Percentiles rank a stretch among this genome's conserved stretches.
phyloP scores from a whole-genome alignment of 768 basidiomycete species.

The Naganishia kalamii region DNA sequence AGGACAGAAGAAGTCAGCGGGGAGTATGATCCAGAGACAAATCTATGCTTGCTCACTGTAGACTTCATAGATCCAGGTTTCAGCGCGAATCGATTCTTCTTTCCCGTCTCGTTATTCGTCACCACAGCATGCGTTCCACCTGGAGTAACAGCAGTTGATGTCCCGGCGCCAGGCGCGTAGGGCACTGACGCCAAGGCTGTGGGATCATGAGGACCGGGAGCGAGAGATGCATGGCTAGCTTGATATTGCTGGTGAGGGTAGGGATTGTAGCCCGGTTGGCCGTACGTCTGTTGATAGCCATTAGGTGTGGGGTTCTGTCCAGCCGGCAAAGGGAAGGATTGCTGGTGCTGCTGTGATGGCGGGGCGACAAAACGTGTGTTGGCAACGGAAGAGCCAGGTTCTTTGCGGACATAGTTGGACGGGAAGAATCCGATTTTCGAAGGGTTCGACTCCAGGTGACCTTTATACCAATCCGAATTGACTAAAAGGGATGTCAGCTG shows the following conservation, averaged over 20 bases:
- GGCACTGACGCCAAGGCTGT: conserved; percentile 3
- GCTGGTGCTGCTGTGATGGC: not conserved
- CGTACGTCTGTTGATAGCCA: not conserved
- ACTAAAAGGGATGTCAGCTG: not conserved
- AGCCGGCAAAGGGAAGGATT: not conserved
- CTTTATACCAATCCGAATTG: conserved; percentile 21
- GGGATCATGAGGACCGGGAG: not conserved
- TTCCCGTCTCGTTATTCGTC: not conserved
- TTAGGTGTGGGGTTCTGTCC: not conserved
- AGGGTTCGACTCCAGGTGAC: conserved; percentile 16
- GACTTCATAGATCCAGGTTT: conserved; percentile 4
- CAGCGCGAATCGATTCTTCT: conserved; percentile 10
- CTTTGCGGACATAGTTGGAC: conserved; percentile 9
- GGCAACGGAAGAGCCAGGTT: not conserved
- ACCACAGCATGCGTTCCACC: conserved; percentile 6
- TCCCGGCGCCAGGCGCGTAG: not conserved
- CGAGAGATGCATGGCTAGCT: not conserved
- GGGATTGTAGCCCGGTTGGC: not conserved
- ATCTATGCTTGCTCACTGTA: not conserved
- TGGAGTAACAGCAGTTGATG: not conserved
- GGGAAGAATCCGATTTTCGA: conserved; percentile 18
- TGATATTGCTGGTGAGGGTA: conserved; percentile 1
- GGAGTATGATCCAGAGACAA: not conserved
- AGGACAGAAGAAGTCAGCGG: not conserved
- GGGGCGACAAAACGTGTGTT: not conserved